Base-by-base conservation (phyloP, 352 stramenopile species). In the Phytophthora pistaciae region DNA sequence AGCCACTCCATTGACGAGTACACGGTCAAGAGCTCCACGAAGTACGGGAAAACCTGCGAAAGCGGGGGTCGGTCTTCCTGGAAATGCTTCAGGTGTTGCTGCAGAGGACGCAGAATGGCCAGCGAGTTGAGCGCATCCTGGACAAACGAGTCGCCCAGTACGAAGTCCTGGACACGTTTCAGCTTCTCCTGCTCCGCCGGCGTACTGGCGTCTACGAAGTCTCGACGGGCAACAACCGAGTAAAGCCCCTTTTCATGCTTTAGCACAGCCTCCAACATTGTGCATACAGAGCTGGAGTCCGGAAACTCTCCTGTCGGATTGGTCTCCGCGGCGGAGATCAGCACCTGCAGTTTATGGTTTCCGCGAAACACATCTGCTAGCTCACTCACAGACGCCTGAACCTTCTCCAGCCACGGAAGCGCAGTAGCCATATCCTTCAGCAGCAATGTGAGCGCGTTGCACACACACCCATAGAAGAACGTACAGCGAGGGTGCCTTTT, bases 381-480 rank as follows among this genome's bases (percentile, higher is more conserved):
- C 55, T 90, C 75, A 2, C 60, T 21, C 16, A 88, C 79, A 6
- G 75, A 80, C 11, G 73, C 60, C 23, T 79, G 73, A 8, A 84
- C 74, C 3, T 66, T 75, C 1, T 74, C 67, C 9, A 93, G 70
- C 83, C 82, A 90, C 1, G 85, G 83, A 2, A 93, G 62, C 4
- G 85, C 81, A 36, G 55, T 78, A 50, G 56, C 74, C 29, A 93
- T 74, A 46, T 93, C 85, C 16, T 66, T 74, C 49, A 91, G 79
- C 49, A 93, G 59, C 54, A 88, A 59, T 1, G 57, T 65, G 21
- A 93, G 63, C 16, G 85, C 80, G 46, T 84, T 76, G 50, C 66
- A 78, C 23, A 86, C 72, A 49, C 85, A 93, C n/a, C 85, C 85
- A 53, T 93, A 78, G 69, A 84, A 91, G 58, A 93, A 93, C 0